Percentiles rank a stretch among this genome's conserved stretches.
Evolutionary conservation across 768 basidiomycete species (phyloP).

Genomic region (Rhodosporidiobolus sp.): DNA sequence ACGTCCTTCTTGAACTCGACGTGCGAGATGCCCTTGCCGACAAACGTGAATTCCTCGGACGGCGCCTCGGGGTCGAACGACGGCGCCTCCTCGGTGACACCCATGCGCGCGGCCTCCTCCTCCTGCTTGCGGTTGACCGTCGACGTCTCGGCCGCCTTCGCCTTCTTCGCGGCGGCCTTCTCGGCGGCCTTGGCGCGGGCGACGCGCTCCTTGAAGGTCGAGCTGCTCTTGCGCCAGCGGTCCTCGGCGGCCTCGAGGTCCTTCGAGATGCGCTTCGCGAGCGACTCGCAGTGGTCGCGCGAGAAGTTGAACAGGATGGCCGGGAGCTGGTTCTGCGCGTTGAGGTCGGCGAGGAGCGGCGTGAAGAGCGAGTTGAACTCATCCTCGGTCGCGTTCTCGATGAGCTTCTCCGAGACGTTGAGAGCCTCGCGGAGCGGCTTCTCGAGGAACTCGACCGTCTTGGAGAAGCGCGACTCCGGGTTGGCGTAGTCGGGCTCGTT

Average conservation of each 20-base stretch:
- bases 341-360: slow-evolving; percentile 59
- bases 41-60: slow-evolving; percentile 62
- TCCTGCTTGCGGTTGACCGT: slow-evolving; percentile 45
- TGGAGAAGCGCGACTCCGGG: slow-evolving; percentile 47
- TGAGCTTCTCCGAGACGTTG: slow-evolving; percentile 30
- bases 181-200: slow-evolving; percentile 55
- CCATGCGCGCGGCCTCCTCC: slow-evolving; percentile 38
- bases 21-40: slow-evolving; percentile 55
- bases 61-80: slow-evolving; percentile 62
- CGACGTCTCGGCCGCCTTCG: slow-evolving; percentile 46
- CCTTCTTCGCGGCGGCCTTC: slow-evolving; percentile 51
- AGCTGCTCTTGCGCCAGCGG: slow-evolving; percentile 58
- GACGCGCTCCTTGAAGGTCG: slow-evolving; percentile 58
- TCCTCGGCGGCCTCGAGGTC: slow-evolving; percentile 54
- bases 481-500: slow-evolving; percentile 50
- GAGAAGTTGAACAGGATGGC: slow-evolving; percentile 69
- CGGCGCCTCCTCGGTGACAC: slow-evolving; percentile 38
- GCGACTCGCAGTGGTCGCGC: slow-evolving; percentile 59
- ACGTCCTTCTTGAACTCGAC: slow-evolving; percentile 58
- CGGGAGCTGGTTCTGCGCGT: slow-evolving; percentile 58
- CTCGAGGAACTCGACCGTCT: slow-evolving; percentile 49
- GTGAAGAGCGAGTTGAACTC: slow-evolving; percentile 53
- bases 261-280: slow-evolving; percentile 52
- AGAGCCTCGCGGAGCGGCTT: slow-evolving; percentile 24
- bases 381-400: slow-evolving; percentile 32